phyloP scores from a whole-genome alignment of 1,284 basidiomycete species.

The Rhodotorula sp. region DNA sequence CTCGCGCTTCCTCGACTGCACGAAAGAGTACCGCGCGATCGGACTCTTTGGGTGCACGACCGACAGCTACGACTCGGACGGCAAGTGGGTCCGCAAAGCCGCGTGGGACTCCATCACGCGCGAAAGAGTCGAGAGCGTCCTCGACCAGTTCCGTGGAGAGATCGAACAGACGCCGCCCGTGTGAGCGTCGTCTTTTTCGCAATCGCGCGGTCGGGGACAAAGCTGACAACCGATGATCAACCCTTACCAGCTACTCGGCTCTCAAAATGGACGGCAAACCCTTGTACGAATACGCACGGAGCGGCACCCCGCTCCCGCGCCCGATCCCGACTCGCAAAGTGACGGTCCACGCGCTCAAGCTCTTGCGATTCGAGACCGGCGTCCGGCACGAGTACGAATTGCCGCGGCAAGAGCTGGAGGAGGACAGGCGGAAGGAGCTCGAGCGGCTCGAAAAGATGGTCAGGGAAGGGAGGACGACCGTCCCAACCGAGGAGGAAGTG shows the following conservation, averaged over 20 bases:
- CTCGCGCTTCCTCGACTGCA: constrained; percentile 79
- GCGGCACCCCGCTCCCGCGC: constrained; percentile 83
- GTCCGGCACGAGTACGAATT: constrained; percentile 40
- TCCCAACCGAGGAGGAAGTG: constrained; percentile 51
- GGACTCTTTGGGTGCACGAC: constrained; percentile 92
- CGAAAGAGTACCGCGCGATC: constrained; percentile 91
- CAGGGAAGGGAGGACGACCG: constrained; percentile 45
- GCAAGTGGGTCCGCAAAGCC: constrained; percentile 66
- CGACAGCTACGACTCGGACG: constrained; percentile 90
- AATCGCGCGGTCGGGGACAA: too few species aligned
- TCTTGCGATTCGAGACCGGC: constrained; percentile 52
- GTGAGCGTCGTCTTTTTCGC: constrained; percentile 56
- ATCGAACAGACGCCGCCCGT: constrained; percentile 89
- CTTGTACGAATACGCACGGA: constrained; percentile 92
- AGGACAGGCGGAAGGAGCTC: constrained; percentile 54
- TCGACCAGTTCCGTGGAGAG: constrained; percentile 79
- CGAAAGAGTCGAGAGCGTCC: constrained; percentile 67
- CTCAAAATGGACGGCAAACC: constrained; percentile 97
- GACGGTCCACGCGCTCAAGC: constrained; percentile 73
- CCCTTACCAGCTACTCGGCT: constrained; percentile 89
- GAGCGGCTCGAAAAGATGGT: constrained; percentile 59
- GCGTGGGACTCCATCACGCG: constrained; percentile 81
- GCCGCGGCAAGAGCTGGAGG: constrained; percentile 28
- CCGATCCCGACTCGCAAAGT: constrained; percentile 87
- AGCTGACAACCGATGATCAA: neutral